A percentile compares a stretch with the other conserved stretches of the same genome.
phyloP scores from a whole-genome alignment of 2,329 filamentous ascomycete genomes.

The Fusarium subglutinans region DNA sequence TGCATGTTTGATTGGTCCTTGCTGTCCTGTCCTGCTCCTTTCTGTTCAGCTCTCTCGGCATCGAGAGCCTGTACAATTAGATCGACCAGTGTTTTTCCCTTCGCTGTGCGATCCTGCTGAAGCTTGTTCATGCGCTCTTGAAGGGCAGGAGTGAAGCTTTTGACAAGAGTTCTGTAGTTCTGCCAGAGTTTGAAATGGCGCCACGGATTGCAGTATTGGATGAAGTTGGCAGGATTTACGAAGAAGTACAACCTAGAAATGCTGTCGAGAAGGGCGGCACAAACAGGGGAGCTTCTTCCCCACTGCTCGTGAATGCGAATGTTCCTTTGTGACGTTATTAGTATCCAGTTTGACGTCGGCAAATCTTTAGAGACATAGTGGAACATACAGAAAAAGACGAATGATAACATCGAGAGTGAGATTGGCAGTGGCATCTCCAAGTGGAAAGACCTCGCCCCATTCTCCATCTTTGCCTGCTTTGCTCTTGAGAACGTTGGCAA shows the following conservation, averaged over 20 bases:
- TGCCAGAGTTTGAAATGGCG: conserved; percentile 29
- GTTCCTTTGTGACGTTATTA: conserved; percentile 1
- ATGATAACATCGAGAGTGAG: conserved; percentile 54
- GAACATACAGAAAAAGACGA: conserved; percentile 46
- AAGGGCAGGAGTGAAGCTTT: conserved; percentile 6
- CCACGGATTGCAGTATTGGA: conserved; percentile 26
- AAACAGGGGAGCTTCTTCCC: conserved; percentile 4
- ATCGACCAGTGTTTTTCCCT: conserved; percentile 29
- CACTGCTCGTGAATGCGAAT: conserved; percentile 25
- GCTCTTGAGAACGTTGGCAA: conserved; percentile 37
- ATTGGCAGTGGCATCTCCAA: conserved; percentile 50
- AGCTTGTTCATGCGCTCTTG: conserved; percentile 10
- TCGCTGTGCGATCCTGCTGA: neutral
- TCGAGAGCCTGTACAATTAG: conserved; percentile 20
- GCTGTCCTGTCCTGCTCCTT: neutral
- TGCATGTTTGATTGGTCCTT: conserved; percentile 19
- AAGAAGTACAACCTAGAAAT: conserved; percentile 18
- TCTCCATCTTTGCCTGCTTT: conserved; percentile 8
- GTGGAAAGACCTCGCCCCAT: conserved; percentile 37
- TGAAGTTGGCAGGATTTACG: conserved; percentile 13
- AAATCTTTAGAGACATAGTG: neutral
- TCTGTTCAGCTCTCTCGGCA: conserved; percentile 6
- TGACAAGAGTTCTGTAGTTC: conserved; percentile 20
- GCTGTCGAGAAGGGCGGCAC: conserved; percentile 16
- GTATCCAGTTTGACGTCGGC: neutral